A percentile compares a stretch with the other conserved stretches of the same genome.
Evolutionary conservation across 805 yeast species (phyloP).

Genomic region (Wickerhamiella bombiphila): DNA sequence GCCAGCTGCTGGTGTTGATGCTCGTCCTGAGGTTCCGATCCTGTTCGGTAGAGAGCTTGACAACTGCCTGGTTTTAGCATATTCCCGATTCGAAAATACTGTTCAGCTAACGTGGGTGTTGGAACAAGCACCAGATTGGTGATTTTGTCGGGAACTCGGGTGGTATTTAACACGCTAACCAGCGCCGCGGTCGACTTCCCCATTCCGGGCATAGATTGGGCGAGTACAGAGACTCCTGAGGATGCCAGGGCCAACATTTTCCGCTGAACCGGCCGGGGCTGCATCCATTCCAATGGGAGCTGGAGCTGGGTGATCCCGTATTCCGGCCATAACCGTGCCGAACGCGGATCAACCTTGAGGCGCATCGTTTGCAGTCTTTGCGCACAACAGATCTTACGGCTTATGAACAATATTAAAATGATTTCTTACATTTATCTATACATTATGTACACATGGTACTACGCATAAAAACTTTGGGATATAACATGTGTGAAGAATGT

Average conservation of each 20-base stretch:
- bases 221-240: slow-evolving; percentile 20
- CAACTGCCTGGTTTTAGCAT: slow-evolving; percentile 8
- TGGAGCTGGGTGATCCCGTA: slow-evolving; percentile 4
- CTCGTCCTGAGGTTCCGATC: slow-evolving; percentile 10
- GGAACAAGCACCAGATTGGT: slow-evolving; percentile 24
- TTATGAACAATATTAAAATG: no score
- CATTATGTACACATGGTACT: no score
- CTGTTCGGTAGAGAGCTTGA: slow-evolving; percentile 16
- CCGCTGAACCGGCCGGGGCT: slow-evolving; percentile 19
- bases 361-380: no score
- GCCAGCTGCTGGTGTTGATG: slow-evolving; percentile 16
- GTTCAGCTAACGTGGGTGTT: slow-evolving; percentile 19
- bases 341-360: slow-evolving; percentile 15
- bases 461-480: no score
- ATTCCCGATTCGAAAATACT: slow-evolving; percentile 14
- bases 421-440: no score
- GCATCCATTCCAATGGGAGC: slow-evolving; percentile 2
- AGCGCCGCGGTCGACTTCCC: slow-evolving; percentile 24
- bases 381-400: no score
- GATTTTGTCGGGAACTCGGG: slow-evolving; percentile 1
- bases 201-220: slow-evolving; percentile 20
- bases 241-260: slow-evolving; percentile 17
- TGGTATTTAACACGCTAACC: slow-evolving; percentile 12
- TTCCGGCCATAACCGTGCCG: slow-evolving; percentile 13
- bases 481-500: no score